phyloP scores from a whole-genome alignment of 2,329 filamentous ascomycete species.

The Trichoderma asperellum region DNA sequence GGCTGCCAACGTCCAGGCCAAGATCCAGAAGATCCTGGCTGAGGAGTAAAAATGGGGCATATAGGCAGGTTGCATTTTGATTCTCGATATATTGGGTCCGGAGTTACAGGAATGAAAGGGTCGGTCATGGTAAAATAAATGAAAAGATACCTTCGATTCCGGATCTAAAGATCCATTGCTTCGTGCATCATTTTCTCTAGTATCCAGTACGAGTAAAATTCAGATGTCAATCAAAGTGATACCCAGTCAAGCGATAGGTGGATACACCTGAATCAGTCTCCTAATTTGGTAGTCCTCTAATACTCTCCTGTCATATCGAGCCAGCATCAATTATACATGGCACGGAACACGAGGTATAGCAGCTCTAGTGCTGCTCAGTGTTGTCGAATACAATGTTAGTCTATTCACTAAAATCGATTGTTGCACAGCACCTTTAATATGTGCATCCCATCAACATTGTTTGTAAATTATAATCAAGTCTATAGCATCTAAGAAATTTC shows the following conservation, averaged over 20 bases:
- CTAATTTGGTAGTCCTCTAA: too few species aligned
- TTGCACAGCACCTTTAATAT: background rate
- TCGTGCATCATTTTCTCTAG: conserved; percentile 9
- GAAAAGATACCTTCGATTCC: conserved; percentile 42
- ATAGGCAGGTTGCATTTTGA: conserved; percentile 35
- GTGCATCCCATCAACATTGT: background rate
- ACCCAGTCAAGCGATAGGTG: background rate
- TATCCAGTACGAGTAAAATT: conserved; percentile 6
- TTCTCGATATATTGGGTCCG: conserved; percentile 41
- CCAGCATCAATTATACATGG: background rate
- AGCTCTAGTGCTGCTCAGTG: background rate
- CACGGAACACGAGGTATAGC: background rate
- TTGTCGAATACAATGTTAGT: background rate
- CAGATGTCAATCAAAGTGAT: background rate
- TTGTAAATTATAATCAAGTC: background rate
- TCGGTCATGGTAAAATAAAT: conserved; percentile 45
- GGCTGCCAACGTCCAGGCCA: conserved; percentile 80
- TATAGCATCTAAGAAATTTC: background rate
- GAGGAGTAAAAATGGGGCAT: conserved; percentile 46
- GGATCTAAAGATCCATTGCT: conserved; percentile 33
- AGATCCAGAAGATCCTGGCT: conserved; percentile 79
- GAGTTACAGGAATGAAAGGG: conserved; percentile 45
- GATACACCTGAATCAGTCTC: background rate
- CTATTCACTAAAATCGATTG: background rate
- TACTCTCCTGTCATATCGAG: background rate